Conservation (phyloP, 805 yeast species). For the Limtongia smithiae region DNA sequence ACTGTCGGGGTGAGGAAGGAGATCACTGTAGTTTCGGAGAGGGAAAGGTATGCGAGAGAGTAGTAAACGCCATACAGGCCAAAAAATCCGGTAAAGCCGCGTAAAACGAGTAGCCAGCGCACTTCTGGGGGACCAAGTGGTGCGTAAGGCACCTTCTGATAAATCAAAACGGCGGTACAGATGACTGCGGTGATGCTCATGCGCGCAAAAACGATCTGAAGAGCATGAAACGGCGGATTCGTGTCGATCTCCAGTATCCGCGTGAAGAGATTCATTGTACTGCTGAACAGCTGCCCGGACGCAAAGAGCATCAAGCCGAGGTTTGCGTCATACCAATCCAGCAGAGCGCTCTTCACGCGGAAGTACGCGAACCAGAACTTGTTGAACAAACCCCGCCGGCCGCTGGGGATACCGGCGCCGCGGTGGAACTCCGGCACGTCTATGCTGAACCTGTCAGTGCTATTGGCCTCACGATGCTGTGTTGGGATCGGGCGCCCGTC, state of each 20-base stretch:
- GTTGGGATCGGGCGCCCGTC: no score
- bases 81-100: conserved; percentile 73
- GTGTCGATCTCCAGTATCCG: conserved; percentile 68
- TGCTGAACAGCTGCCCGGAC: conserved; percentile 67
- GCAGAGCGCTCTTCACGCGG: no score
- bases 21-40: conserved; percentile 78
- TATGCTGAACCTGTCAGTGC: no score
- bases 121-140: conserved; percentile 67
- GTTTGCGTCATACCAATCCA: conserved; percentile 33
- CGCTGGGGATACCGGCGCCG: no score
- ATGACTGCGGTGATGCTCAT: conserved; percentile 68
- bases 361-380: no score
- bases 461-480: no score
- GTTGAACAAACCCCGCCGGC: no score
- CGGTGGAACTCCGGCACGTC: no score
- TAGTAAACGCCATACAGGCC: conserved; percentile 80
- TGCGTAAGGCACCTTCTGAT: conserved; percentile 48
- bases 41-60: conserved; percentile 64
- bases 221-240: conserved; percentile 66
- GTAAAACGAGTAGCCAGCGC: conserved; percentile 50
- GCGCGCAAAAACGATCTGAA: conserved; percentile 72
- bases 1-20: conserved; percentile 75
- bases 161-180: conserved; percentile 54
- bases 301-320: conserved; percentile 58
- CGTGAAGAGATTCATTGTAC: conserved; percentile 71